Base-by-base conservation (phyloP, 2,329 filamentous ascomycete species). In the Metarhizium anisopliae region DNA sequence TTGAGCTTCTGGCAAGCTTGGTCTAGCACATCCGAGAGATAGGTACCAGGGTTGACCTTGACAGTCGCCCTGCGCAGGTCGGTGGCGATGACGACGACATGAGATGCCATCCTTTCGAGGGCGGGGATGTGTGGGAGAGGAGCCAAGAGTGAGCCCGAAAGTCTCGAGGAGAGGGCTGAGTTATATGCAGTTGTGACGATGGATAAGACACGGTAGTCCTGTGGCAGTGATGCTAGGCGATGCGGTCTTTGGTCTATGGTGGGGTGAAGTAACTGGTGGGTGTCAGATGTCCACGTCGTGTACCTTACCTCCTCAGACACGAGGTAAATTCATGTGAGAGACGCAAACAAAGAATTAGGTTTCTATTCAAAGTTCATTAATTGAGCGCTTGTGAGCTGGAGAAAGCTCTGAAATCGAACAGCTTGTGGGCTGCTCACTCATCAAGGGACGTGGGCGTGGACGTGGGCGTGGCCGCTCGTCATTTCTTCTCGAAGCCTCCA, bases 1-100 rank as follows among this genome's bases (percentile, higher is more conserved):
- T 84, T 85, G 62, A 96, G 82, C 74, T 93, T 95, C 62, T 78
- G 78, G 70, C 93, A 97, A 50, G 93, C 93, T 71, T 97, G 88
- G 59, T 90, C 83, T 18, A 96, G 78, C 2, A 99, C 82, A 67
- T 96, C 92, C 56, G 87, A 87, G 63, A 99, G 75, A 64, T 90
- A 87, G 60, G 86, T 96, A 55, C 81, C 80, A 0, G 91, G 90
- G 0, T 80, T 87, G 55, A 94, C 92, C 72, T 95, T 95, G 71
- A 99, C 79, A 47, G 83, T 88, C 52, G 85, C 82, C 64, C 90
- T 83, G 62, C 88, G 85, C 63, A 92, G 81, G 63, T 89, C 85
- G 43, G 87, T 84, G 69, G 93, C 86, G 61, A 96, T 85, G 54
- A 97, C 90, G 63, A 92, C 87, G 57, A 97, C 90, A 69, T 94